Conservation (phyloP, 2,329 filamentous ascomycete species). For the Ascosphaera pollenicola region DNA sequence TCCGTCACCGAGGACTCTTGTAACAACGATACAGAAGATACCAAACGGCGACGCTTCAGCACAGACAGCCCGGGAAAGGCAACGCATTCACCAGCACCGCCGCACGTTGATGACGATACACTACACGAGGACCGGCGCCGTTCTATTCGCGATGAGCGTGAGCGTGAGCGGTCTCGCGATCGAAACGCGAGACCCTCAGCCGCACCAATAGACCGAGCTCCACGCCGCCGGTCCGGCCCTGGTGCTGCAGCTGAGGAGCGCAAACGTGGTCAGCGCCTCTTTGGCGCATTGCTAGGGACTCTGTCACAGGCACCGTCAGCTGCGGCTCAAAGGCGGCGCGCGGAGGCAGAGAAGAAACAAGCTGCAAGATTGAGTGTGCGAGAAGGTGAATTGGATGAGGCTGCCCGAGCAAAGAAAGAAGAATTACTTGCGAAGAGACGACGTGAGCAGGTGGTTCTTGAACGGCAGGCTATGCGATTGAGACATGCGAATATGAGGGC, state of each 20-base stretch:
- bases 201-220: too few species aligned
- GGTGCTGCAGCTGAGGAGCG: slow-evolving; percentile 39
- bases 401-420: slow-evolving; percentile 41
- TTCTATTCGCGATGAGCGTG: too few species aligned
- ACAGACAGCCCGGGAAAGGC: slow-evolving; percentile 10
- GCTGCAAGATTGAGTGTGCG: slow-evolving; percentile 52
- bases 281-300: slow-evolving; percentile 59
- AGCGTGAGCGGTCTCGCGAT: too few species aligned
- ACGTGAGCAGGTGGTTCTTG: slow-evolving; percentile 50
- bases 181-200: too few species aligned
- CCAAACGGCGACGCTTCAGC: slow-evolving; percentile 31
- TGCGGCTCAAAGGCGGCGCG: slow-evolving; percentile 43
- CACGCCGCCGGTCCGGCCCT: too few species aligned
- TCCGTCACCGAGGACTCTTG: slow-evolving; percentile 20
- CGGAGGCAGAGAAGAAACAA: slow-evolving; percentile 65
- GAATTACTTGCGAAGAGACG: slow-evolving; percentile 38
- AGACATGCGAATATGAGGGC: slow-evolving; percentile 51
- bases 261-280: slow-evolving; percentile 64
- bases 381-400: slow-evolving; percentile 46
- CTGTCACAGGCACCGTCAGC: slow-evolving; percentile 49
- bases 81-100: slow-evolving; percentile 1
- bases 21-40: slow-evolving; percentile 11
- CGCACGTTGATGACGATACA: too few species aligned
- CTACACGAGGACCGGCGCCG: too few species aligned
- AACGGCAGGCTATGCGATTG: slow-evolving; percentile 53